Base-by-base conservation (phyloP, 2,329 filamentous ascomycete genomes). In the Paraphoma sp. region DNA sequence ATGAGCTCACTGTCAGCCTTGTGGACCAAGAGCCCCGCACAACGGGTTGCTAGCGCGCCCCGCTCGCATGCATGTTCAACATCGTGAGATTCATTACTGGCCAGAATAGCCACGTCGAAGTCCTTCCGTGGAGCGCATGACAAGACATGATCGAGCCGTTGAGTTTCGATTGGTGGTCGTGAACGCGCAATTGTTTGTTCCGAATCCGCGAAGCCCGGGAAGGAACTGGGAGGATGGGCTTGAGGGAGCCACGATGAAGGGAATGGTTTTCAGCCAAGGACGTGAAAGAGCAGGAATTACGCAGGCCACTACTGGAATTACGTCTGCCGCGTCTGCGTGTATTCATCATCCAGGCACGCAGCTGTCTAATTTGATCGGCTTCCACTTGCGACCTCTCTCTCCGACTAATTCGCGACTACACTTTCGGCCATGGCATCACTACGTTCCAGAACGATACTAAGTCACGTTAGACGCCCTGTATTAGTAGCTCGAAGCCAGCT, bases 391-490 rank as follows among this genome's bases (percentile, higher is more conserved):
- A 42, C 16, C n/a, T 17, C 40, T 16, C 36, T 48, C 28, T 36
- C 28, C 46, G 50, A 23, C 12, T 8, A 33, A 18, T 5, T 28
- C 28, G 8, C 29, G 0, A 2, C 14, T 10, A 7, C 0, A 42
- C 30, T 10, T 10, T 6, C 23, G 14, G 51, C 5, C 29, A 65
- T 64, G 63, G 30, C 63, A 45, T 59, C 53, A n/a, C 33, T 65
- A 1, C 48, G 61, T 9, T 53, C 53, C n/a, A 56, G 29, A 7
- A 56, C 14, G 47, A 11, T 57, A 29, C 42, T 56, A 23, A 51
- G 53, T 14, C 62, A 53, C 14, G 48, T 64, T 36, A 52, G 41
- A 18, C 48, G 54, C 23, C 53, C 59, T 46, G 33, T 31, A 48
- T 42, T 49, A 11, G 40, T 28, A 12, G 51, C 54, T 1, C 56